Percentiles rank a stretch among this genome's conserved stretches.
These are phyloP conservation scores for Tuber microsphaerosporum DNA, from an alignment of 495 filamentous ascomycete genomes.

Conservation along the genomic window DNA sequence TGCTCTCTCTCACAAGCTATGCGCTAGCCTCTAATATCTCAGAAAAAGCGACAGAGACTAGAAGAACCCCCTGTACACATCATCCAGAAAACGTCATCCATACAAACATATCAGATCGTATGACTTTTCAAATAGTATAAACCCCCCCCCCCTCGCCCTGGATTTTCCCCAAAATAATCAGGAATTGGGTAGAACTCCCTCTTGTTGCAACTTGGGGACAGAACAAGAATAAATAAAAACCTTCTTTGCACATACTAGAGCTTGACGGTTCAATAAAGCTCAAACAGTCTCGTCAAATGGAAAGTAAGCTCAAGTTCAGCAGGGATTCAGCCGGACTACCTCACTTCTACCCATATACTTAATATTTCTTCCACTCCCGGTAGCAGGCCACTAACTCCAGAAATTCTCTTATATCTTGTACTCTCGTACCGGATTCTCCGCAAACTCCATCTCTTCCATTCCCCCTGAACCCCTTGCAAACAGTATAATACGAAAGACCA, in stretches of 20 bases:
- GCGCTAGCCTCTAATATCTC: no score
- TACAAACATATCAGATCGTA: neutral
- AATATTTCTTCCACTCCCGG: neutral
- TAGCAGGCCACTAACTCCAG: neutral
- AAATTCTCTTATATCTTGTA: neutral
- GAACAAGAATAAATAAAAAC: no score
- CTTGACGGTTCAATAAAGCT: no score
- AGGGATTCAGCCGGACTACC: no score
- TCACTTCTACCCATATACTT: no score
- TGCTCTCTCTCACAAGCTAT: no score
- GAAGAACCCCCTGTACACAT: neutral
- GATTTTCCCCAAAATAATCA: neutral
- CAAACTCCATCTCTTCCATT: neutral
- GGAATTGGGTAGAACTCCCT: no score
- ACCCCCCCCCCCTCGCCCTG: neutral
- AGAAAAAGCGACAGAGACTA: neutral
- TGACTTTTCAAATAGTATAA: neutral
- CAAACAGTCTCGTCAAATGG: no score
- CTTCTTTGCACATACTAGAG: no score
- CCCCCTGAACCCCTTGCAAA: neutral
- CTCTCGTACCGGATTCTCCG: neutral
- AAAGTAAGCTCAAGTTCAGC: no score
- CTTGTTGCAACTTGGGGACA: no score
- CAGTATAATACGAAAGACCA: neutral
- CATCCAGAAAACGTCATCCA: neutral